Evolutionary conservation across 225 moss, liverwort and hornwort species (phyloP).

Genomic region (Sphagnum contortum): DNA sequence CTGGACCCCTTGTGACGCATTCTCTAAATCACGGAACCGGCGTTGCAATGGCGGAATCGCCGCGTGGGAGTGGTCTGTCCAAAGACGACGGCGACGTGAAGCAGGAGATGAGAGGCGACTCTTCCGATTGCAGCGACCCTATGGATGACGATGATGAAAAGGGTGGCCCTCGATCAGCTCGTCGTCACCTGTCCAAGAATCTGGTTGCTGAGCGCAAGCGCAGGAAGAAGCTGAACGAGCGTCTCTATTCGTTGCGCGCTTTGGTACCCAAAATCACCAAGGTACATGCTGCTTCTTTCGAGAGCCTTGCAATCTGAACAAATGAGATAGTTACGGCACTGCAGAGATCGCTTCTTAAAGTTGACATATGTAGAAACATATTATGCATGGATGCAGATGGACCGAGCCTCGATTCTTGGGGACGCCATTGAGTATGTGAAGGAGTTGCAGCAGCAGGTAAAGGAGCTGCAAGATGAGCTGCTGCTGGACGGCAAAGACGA

Average conservation of each 20-base stretch:
- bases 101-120: slow-evolving; percentile 93
- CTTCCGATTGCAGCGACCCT: slow-evolving; percentile 95
- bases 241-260: slow-evolving; percentile 91
- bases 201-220: slow-evolving; percentile 96
- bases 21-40: slow-evolving; percentile 53
- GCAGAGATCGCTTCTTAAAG: background rate
- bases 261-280: slow-evolving; percentile 97
- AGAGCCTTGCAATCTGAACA: too few relatives aligned
- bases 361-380: too few relatives aligned
- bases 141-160: slow-evolving; percentile 95
- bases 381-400: slow-evolving; percentile 54
- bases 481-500: slow-evolving; percentile 51
- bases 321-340: background rate
- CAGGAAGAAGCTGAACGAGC: slow-evolving; percentile 94
- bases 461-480: slow-evolving; percentile 72
- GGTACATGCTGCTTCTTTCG: slow-evolving; percentile 25
- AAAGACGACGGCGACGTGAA: slow-evolving; percentile 88
- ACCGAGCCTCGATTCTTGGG: slow-evolving; percentile 91
- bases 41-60: slow-evolving; percentile 55
- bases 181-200: slow-evolving; percentile 93
- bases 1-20: slow-evolving; percentile 26
- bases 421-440: slow-evolving; percentile 98
- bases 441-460: slow-evolving; percentile 89
- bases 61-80: slow-evolving; percentile 57
- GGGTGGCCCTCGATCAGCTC: slow-evolving; percentile 70